Evolutionary conservation across 441 rosid species (phyloP).

Genomic region (Viola pubescens): DNA sequence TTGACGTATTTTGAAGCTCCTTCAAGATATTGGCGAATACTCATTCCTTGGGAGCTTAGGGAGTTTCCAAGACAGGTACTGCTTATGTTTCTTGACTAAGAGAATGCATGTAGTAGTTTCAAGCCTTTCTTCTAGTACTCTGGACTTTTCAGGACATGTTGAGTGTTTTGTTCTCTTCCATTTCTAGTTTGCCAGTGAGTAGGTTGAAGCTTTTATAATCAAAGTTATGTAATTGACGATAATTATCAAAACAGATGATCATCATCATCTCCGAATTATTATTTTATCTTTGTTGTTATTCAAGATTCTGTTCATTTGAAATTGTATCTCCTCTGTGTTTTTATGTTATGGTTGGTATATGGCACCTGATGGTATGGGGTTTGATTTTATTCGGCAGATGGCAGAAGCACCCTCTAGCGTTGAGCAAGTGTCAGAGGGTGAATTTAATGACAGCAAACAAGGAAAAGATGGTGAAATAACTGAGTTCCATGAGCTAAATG

Average conservation of each 20-base stretch:
- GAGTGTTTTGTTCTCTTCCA: neutral
- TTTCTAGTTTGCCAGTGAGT: neutral
- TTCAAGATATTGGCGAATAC: neutral
- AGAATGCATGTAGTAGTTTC: too few species aligned
- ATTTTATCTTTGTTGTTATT: too few species aligned
- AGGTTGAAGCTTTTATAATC: neutral
- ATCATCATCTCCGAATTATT: too few species aligned
- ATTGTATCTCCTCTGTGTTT: too few species aligned
- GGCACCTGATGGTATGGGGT: neutral
- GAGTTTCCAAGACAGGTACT: too few species aligned
- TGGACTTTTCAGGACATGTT: too few species aligned
- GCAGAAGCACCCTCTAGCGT: constrained; percentile 34
- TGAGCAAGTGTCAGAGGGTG: constrained; percentile 36
- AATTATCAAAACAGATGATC: too few species aligned
- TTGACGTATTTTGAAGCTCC: too few species aligned
- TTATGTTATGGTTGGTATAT: constrained; percentile 1
- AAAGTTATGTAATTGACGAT: too few species aligned
- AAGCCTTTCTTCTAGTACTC: too few species aligned
- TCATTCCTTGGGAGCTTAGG: neutral
- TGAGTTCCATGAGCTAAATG: constrained; percentile 30
- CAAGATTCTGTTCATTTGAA: too few species aligned
- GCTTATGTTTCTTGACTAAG: too few species aligned
- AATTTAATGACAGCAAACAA: constrained; percentile 24
- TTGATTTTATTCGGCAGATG: constrained; percentile 23
- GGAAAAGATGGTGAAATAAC: constrained; percentile 25